phyloP scores from a whole-genome alignment of 371 early-diverging fungal genomes.

The Lichtheimia hyalospora region DNA sequence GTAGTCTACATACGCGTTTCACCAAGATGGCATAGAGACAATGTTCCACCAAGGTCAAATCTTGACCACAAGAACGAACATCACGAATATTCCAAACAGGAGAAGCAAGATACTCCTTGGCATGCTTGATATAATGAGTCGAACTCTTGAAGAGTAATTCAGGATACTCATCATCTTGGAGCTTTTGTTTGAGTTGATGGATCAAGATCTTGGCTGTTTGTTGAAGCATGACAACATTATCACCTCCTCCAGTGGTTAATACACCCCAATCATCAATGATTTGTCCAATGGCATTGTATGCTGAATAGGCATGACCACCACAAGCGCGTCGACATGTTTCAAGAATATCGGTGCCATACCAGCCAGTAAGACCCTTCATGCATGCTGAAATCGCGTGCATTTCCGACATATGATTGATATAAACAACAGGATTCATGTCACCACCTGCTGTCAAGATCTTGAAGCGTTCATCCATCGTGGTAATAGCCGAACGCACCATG shows the following conservation, averaged over 20 bases:
- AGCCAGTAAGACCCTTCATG: constrained; percentile 56
- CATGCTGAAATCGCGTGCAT: constrained; percentile 63
- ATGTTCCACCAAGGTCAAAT: constrained; percentile 20
- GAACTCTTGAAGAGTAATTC: constrained; percentile 36
- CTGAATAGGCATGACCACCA: constrained; percentile 66
- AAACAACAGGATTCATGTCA: constrained; percentile 39
- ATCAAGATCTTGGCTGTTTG: constrained; percentile 50
- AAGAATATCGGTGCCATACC: constrained; percentile 60
- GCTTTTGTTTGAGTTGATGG: constrained; percentile 26
- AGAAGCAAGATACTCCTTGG: constrained; percentile 28
- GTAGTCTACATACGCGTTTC: constrained; percentile 34
- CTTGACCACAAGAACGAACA: constrained; percentile 16
- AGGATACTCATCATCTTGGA: constrained; percentile 30
- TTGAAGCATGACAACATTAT: constrained; percentile 67
- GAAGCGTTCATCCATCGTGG: constrained; percentile 26
- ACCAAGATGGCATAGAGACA: constrained; percentile 32
- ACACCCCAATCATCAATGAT: constrained; percentile 69
- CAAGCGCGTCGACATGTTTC: constrained; percentile 61
- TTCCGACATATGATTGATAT: constrained; percentile 58
- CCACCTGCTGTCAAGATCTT: constrained; percentile 36
- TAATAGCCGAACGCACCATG: constrained; percentile 27
- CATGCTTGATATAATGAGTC: constrained; percentile 29
- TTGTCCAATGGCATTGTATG: constrained; percentile 68
- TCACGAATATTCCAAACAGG: constrained; percentile 24
- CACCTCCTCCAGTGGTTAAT: constrained; percentile 74